Evolutionary conservation across 2,329 filamentous ascomycete species (phyloP), one percentile per base, ranked within the genome.

Genomic region (Fusarium globosum): DNA sequence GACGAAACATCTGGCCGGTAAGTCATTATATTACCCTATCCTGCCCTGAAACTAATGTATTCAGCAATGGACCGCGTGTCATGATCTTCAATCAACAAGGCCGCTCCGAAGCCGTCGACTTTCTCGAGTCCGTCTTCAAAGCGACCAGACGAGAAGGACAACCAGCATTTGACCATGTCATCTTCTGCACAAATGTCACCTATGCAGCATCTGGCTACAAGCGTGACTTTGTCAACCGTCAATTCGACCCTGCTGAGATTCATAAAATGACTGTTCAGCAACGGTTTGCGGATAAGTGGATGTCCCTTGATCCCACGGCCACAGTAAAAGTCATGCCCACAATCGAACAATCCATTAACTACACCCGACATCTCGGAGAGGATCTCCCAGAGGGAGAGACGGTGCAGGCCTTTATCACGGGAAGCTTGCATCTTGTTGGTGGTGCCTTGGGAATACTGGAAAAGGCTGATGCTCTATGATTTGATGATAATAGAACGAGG

Each of bases 1-100:
- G 81, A 81, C 15, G 86, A 88, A 76, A 84, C 79, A n/a, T 78
- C 80, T 36, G 68, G 68, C 53, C 78, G 76, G 80, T 81, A 77
- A 63, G 79, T 55, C n/a, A 18, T n/a, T 21, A 21, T 4, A 15
- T 33, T n/a, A 14, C 14, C n/a, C 9, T 13, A 16, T n/a, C 26
- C 16, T 16, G 51, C 18, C 28, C 18, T 36, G 41, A 9, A 42
- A 23, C 57, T 57, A 55, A 46, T 14, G 41, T 12, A 11, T 23
- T 36, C 33, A 84, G 82, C 30, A 45, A 76, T 7, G 86, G 83
- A 1, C 83, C 82, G 4, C 85, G 85, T 52, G 81, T 87, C 45
- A 85, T 99, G 55, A 92, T 98, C 61, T 99, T 98, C 87, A 98
- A 98, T 82, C 96, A 98, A 82, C 90, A 91, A 79, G 89, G 88